A percentile compares a stretch with the other conserved stretches of the same genome.
Conservation (phyloP, 1,284 basidiomycete genomes). For the Trametes pubescens region DNA sequence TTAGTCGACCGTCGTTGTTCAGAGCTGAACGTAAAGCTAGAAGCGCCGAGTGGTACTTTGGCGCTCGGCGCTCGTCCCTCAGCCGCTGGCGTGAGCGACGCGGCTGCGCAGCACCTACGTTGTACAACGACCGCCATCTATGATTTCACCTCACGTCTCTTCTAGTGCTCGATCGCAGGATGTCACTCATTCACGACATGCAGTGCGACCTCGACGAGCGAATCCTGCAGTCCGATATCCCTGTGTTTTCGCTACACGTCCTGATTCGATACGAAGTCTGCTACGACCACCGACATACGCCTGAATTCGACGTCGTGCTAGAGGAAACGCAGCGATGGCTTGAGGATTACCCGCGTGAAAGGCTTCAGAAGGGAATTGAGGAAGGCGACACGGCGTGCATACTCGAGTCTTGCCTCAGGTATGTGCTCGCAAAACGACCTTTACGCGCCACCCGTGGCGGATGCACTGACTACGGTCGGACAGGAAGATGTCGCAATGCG, state of each 20-base stretch:
- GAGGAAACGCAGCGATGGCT: background rate
- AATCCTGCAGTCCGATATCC: background rate
- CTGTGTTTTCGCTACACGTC: background rate
- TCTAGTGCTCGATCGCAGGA: background rate
- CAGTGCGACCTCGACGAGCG: background rate
- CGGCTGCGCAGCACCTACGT: too few species aligned
- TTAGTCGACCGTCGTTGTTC: too few species aligned
- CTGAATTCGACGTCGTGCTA: background rate
- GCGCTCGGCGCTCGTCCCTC: too few species aligned
- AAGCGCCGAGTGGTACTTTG: too few species aligned
- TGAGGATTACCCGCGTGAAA: background rate
- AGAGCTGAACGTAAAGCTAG: too few species aligned
- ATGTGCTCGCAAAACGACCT: background rate
- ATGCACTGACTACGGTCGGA: background rate
- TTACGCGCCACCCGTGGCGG: background rate
- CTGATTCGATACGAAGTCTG: constrained; percentile 4
- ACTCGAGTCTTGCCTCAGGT: constrained; percentile 1
- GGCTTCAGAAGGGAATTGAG: background rate
- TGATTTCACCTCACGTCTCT: background rate
- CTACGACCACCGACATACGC: background rate
- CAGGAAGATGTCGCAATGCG: constrained; percentile 1
- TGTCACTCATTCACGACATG: background rate
- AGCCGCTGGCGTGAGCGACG: too few species aligned
- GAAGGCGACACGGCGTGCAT: background rate
- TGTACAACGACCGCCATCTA: too few species aligned